These are phyloP conservation scores for Trypanosoma platydactyli DNA, from an alignment of 208 protist species.

Conservation along the genomic window DNA sequence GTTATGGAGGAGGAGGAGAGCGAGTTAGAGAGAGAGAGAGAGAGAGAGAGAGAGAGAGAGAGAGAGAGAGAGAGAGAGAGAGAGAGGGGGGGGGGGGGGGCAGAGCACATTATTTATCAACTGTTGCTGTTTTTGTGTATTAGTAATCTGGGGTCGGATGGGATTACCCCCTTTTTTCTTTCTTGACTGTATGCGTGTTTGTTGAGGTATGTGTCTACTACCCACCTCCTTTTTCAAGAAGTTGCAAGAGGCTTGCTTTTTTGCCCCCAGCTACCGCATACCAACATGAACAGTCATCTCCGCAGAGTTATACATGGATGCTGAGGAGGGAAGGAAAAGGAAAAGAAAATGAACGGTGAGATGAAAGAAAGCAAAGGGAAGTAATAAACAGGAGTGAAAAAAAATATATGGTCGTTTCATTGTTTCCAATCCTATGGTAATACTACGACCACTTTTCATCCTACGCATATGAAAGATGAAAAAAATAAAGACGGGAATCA, in stretches of 20 bases:
- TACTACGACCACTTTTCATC: too few relatives aligned
- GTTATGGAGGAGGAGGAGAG: not conserved
- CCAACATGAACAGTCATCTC: too few relatives aligned
- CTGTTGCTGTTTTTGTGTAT: not conserved
- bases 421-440: too few relatives aligned
- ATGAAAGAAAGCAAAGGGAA: not conserved
- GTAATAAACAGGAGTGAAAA: not conserved
- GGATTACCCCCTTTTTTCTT: slow-evolving; percentile 2
- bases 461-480: too few relatives aligned
- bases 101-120: not conserved
- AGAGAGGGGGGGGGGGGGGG: not conserved
- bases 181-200: not conserved
- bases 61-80: too few relatives aligned
- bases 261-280: too few relatives aligned
- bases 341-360: not conserved
- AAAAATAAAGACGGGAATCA: too few relatives aligned
- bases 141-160: not conserved
- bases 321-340: not conserved
- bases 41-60: too few relatives aligned
- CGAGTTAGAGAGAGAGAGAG: not conserved
- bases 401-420: too few relatives aligned
- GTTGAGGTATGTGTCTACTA: too few relatives aligned
- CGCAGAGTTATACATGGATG: not conserved
- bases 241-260: too few relatives aligned
- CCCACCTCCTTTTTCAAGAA: too few relatives aligned